Base-by-base conservation (phyloP, 2,329 filamentous ascomycete species). In the Harringtonia aguacate region DNA sequence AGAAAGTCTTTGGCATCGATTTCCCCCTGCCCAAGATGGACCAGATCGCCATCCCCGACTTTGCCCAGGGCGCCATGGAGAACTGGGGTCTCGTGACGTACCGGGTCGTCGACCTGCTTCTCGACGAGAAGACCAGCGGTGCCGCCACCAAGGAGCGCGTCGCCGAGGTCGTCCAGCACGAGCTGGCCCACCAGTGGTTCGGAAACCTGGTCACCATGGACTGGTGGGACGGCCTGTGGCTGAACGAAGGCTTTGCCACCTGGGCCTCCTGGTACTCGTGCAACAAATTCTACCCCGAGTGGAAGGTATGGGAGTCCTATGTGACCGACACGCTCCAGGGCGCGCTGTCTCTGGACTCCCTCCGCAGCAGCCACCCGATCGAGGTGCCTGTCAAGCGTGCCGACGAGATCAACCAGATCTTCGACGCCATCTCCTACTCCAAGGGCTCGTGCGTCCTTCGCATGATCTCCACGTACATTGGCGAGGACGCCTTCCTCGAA, bases 1-100 rank as follows among this genome's bases (percentile, higher is more conserved):
- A 97, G 64, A 87, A 94, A 66, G 85, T 87, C 3, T 97, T 97
- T 54, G 85, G 85, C 53, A 89, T 80, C 61, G 70, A 84, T 28
- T 95, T 92, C 59, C 87, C 87, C 8, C 69, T 94, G 35, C 87
- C 87, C 42, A 94, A 94, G 74, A 92, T 94, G 85, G 87, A 94
- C 64, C 92, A 94, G 83, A 81, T 94, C 54, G 89, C 90, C 36
- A 89, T 97, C 58, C 90, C 90, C 15, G 90, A 97, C 61, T 97
- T 97, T 61, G 87, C 87, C 41, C 87, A 88, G 39, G 90, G 90
- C 50, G 90, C 89, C 47, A 95, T 97, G 89, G 89, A 97, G 72
- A 97, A 97, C 63, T 97, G 90, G 90, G 90, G 90, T 59, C 70
- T 97, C 42, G 80, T 97, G 53, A 97, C 90, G 8, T 97, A 95